phyloP scores from a whole-genome alignment of 352 stramenopile species.

The Elongisporangium undulatum region DNA sequence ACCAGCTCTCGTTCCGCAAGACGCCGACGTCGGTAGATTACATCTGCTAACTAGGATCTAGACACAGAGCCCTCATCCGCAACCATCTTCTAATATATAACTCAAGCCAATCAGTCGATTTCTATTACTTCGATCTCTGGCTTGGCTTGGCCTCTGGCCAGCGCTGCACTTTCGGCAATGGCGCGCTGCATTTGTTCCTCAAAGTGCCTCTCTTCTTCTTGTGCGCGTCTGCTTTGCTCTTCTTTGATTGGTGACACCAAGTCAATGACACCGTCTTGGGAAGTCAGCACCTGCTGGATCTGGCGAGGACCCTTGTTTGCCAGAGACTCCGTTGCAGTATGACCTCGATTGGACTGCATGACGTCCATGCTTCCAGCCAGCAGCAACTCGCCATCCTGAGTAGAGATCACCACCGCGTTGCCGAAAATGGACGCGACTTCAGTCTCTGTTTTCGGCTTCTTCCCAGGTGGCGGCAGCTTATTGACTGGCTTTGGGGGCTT shows the following conservation, averaged over 20 bases:
- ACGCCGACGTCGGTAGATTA: neutral
- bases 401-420: neutral
- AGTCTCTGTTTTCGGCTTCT: slow-evolving; percentile 1
- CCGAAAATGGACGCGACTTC: neutral
- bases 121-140: neutral
- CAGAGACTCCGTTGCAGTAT: neutral
- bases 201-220: neutral
- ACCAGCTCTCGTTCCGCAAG: neutral
- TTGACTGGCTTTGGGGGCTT: slow-evolving; percentile 10
- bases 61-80: too few relatives aligned
- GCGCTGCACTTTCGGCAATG: neutral
- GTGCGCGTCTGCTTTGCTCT: neutral
- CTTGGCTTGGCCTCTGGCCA: neutral
- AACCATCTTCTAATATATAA: too few relatives aligned
- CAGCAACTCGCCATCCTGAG: neutral
- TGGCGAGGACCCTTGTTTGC: neutral
- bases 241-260: neutral
- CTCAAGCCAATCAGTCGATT: neutral
- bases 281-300: neutral
- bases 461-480: slow-evolving; percentile 14
- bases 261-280: neutral
- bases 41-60: too few relatives aligned
- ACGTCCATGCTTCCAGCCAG: neutral
- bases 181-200: neutral
- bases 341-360: neutral